Conservation (phyloP, 345 rosid species). For the Streptanthus diversifolius region DNA sequence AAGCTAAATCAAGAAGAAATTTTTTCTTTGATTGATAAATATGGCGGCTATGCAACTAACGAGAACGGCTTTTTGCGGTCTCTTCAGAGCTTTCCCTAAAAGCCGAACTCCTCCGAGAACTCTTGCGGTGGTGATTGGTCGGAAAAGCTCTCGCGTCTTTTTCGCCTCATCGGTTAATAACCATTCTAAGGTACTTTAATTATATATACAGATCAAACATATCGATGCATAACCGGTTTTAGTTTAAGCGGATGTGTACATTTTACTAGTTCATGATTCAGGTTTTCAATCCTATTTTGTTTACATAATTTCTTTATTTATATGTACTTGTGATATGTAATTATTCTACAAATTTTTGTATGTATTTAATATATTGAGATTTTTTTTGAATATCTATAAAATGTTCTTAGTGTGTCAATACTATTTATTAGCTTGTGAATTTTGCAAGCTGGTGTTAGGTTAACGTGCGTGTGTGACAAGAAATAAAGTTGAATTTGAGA, state of each 20-base stretch:
- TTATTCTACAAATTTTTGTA: background rate
- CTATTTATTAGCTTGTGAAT: background rate
- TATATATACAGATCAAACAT: background rate
- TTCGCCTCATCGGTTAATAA: conserved; percentile 28
- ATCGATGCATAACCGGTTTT: background rate
- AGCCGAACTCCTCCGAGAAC: conserved; percentile 29
- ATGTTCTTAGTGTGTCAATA: too few relatives aligned
- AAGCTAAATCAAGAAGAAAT: background rate
- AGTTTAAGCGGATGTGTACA: background rate
- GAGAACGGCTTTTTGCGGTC: conserved; percentile 11
- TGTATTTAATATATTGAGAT: background rate
- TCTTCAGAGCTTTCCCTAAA: conserved; percentile 9
- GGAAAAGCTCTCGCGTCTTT: conserved; percentile 27
- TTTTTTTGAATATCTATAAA: too few relatives aligned
- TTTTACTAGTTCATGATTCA: background rate
- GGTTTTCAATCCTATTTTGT: background rate
- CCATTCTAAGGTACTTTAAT: conserved; percentile 21
- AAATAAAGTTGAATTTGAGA: background rate
- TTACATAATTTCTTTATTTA: background rate
- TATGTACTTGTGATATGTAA: background rate
- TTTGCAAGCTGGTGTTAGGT: background rate
- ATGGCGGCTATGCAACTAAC: conserved; percentile 34
- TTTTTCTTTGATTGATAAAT: conserved; percentile 5
- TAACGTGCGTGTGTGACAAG: conserved; percentile 2
- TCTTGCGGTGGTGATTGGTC: conserved; percentile 26